Evolutionary conservation across 495 filamentous ascomycete species (phyloP), one percentile per base, ranked within the genome.

Genomic region (Friedmanniomyces endolithicus): DNA sequence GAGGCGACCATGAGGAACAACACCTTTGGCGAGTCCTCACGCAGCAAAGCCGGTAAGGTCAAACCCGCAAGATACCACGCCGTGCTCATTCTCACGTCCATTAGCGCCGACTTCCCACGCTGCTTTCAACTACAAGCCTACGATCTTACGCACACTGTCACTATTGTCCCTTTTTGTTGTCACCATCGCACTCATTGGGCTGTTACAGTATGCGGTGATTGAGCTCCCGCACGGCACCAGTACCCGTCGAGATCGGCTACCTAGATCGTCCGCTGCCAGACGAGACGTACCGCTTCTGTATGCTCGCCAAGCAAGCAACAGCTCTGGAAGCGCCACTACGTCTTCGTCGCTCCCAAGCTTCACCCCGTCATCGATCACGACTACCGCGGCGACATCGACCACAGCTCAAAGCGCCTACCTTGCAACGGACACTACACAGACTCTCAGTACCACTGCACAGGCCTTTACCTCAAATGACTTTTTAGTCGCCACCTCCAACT

Each of bases 81-180:
- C 4, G 44, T 19, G 34, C 17, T 11, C 48, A 6, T 24, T 31
- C 27, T 31, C 48, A 37, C n/a, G 14, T 31, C 48, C 11, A 50
- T 19, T 9, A 50, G 24, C 48, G 11, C 12, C 44, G 3, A 31
- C 27, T 14, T 29, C 19, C 6, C 11, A 47, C 11, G 17, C 47
- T 8, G 12, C 35, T 11, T 52, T 52, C 50, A 41, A 52, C 24
- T 53, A 53, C 51, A 53, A 53, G 37, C 51, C 51, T 16, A 45
- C 20, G 24, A 58, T 58, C 35, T 44, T 58, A 17, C 56, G 56
- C 9, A 46, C 39, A 6, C 37, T 51, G 17, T 46, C 48, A 14
- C 37, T 58, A 23, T 12, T 54, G 14, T 46, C 33, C 16, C 19
- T 58, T 14, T 39, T 53, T 29, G n/a, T 46, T 4, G 6, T 58